phyloP scores from a whole-genome alignment of 2,329 filamentous ascomycete genomes.

The Lasiodiplodia sp. region DNA sequence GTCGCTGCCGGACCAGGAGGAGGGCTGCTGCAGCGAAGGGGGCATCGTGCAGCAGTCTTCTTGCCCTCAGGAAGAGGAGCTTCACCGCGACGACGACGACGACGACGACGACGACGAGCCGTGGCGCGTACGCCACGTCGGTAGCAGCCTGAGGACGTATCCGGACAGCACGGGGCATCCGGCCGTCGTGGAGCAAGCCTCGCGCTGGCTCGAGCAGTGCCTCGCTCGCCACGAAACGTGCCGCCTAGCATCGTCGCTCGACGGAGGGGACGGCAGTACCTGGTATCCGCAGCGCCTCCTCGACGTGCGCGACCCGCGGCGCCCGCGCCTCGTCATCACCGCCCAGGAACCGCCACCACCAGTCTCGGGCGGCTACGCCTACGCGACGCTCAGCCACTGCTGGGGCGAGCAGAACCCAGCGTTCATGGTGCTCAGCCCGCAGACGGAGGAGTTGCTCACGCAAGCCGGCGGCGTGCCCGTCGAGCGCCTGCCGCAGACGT shows the following conservation, averaged over 20 bases:
- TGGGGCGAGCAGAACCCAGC: slow-evolving; percentile 28
- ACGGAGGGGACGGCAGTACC: neutral
- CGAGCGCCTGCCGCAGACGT: slow-evolving; percentile 7
- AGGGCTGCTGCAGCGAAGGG: neutral
- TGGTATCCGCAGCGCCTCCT: neutral
- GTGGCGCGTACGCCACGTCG: neutral
- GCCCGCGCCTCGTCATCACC: neutral
- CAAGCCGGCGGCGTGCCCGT: neutral
- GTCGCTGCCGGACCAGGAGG: neutral
- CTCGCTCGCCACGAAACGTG: neutral
- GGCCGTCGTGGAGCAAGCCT: neutral
- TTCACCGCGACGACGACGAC: no score
- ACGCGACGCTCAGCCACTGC: slow-evolving; percentile 33
- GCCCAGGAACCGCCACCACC: no score
- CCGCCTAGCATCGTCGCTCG: neutral
- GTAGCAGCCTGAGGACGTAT: neutral
- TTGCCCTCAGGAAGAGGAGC: no score
- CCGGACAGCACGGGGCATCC: neutral
- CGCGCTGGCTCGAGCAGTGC: neutral
- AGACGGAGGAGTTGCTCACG: no score
- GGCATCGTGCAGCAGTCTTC: neutral
- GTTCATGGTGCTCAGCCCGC: slow-evolving; percentile 2
- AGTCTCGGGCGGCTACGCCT: neutral
- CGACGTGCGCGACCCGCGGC: neutral
- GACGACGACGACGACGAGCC: neutral